These are phyloP conservation scores for Volvox reticuliferus DNA, from an alignment of 139 green algal genomes.

Conservation along the genomic window DNA sequence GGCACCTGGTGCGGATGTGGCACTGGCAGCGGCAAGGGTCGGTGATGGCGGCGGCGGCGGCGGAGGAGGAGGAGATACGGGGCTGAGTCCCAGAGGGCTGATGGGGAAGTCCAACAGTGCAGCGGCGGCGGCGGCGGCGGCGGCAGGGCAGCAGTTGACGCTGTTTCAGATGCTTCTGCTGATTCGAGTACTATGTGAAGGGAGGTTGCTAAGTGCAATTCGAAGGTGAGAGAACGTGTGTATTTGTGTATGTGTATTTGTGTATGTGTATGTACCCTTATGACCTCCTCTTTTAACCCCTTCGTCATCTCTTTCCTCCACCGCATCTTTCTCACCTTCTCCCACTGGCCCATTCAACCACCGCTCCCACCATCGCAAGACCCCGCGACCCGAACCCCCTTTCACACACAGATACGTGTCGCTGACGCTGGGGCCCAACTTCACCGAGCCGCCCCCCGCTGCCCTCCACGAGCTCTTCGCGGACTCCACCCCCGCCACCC, in stretches of 20 bases:
- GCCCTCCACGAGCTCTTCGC: conserved; percentile 74
- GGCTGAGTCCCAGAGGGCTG: no score
- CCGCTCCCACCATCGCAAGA: not conserved
- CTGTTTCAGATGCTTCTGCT: conserved; percentile 64
- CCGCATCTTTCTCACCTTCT: not conserved
- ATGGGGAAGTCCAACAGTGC: not conserved
- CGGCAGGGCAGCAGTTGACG: not conserved
- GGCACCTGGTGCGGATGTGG: no score
- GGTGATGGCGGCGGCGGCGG: no score
- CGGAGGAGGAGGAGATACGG: no score
- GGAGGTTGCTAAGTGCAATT: conserved; percentile 50
- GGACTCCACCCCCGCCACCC: conserved; percentile 75
- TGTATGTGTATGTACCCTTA: no score
- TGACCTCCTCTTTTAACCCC: no score
- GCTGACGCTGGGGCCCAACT: conserved; percentile 68
- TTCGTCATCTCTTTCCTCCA: no score
- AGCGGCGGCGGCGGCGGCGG: not conserved
- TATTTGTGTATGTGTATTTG: not conserved
- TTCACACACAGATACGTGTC: conserved; percentile 52
- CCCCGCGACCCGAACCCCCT: not conserved
- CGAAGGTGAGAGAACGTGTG: conserved; percentile 17
- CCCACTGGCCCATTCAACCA: not conserved
- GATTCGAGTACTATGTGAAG: conserved; percentile 58
- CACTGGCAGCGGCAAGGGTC: no score
- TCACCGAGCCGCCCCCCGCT: conserved; percentile 71